A percentile compares a stretch with the other conserved stretches of the same genome.
phyloP scores from a whole-genome alignment of 1,139 yeast species.

The Taphrina populina region DNA sequence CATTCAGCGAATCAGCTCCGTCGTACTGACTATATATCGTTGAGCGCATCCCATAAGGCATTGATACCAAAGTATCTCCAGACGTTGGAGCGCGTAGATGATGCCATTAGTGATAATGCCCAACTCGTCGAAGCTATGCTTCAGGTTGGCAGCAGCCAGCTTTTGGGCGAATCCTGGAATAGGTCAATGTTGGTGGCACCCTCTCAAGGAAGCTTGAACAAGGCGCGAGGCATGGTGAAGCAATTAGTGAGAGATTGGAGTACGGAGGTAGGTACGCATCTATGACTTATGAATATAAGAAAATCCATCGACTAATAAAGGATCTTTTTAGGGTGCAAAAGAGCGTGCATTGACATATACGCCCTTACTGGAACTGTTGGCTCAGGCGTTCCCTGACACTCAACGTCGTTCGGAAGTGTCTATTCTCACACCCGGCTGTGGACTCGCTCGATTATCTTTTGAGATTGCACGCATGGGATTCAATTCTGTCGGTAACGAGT shows the following conservation, averaged over 20 bases:
- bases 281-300: too few species aligned
- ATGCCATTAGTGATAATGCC: slow-evolving; percentile 12
- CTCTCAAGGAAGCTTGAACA: slow-evolving; percentile 51
- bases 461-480: slow-evolving; percentile 63
- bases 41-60: slow-evolving; percentile 6
- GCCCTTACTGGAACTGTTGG: slow-evolving; percentile 52
- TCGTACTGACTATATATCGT: slow-evolving; percentile 10
- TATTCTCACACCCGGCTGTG: slow-evolving; percentile 78
- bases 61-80: slow-evolving; percentile 12
- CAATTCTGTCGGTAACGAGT: slow-evolving; percentile 80
- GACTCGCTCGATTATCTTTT: slow-evolving; percentile 73
- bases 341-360: slow-evolving; percentile 47
- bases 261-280: slow-evolving; percentile 38
- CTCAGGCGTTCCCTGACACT: slow-evolving; percentile 49
- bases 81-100: slow-evolving; percentile 13
- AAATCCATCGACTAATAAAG: too few species aligned
- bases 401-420: slow-evolving; percentile 43
- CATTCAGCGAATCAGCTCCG: slow-evolving; percentile 21
- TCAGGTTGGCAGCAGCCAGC: neutral
- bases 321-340: slow-evolving; percentile 33
- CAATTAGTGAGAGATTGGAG: slow-evolving; percentile 81
- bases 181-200: neutral
- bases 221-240: slow-evolving; percentile 60
- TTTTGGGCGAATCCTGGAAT: slow-evolving; percentile 19
- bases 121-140: slow-evolving; percentile 21